Base-by-base conservation (phyloP, 2,329 filamentous ascomycete genomes). In the Cytospora chrysosperma region DNA sequence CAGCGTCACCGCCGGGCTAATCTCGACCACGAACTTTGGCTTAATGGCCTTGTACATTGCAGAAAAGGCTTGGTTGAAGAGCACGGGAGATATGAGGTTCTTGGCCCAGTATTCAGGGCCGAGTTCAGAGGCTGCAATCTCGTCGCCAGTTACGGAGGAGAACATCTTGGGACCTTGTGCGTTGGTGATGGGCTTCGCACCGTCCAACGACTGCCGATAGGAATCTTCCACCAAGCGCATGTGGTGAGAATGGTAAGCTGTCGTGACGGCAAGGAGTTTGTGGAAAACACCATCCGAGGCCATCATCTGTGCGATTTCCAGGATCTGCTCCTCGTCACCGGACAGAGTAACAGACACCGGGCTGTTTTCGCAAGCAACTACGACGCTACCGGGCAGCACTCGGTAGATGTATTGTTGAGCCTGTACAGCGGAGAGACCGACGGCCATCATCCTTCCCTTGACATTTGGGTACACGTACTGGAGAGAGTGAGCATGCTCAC, bases 311-410 rank as follows among this genome's bases (percentile, higher is more conserved):
- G 71, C 69, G 53, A 79, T 71, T 7, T 62, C 56, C 0, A 72
- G 56, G 24, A 80, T 71, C 19, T 72, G 71, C 2, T 71, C 68
- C 0, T 65, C 64, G 28, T 74, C 72, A 0, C 80, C 80, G 2
- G 80, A 81, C 4, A 82, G 67, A 0, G 80, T 82, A 24, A 76
- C 72, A 13, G 76, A 81, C 0, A 68, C 70, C 7, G 77, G 77
- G 58, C 78, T 79, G 68, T 81, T 82, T 67, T 80, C 69, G 62
- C 79, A 81, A 15, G 79, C 79, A 28, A 82, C 67, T 30, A 76
- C 72, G 0, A 75, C 72, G 24, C 69, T 67, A 0, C 54, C 59
- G 21, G 8, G 27, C 27, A 1, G 62, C 57, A 62, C 60, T 2
- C 61, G 51, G 8, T 21, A 28, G 34, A 79, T 68, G 47, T 76